These are phyloP conservation scores for Sarcomyxa edulis DNA, from an alignment of 768 basidiomycete genomes.

Conservation along the genomic window DNA sequence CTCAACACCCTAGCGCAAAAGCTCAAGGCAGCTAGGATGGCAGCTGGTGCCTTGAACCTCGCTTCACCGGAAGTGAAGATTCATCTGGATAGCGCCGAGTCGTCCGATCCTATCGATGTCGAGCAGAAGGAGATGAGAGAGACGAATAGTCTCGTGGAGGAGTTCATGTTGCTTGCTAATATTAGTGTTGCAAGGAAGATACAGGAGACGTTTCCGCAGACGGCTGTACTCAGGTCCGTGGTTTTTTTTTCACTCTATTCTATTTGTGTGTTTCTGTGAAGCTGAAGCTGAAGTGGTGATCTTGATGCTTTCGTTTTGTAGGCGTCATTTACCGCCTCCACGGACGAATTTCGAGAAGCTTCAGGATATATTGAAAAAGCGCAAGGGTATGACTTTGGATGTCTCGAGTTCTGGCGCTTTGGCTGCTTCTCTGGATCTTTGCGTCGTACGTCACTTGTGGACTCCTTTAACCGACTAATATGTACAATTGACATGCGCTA, in stretches of 20 bases:
- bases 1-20: conserved; percentile 85
- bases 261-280: not conserved
- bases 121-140: conserved; percentile 91
- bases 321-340: conserved; percentile 90
- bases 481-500: too few species aligned
- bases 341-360: conserved; percentile 92
- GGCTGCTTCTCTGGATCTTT: conserved; percentile 82
- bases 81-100: conserved; percentile 88
- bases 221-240: conserved; percentile 78
- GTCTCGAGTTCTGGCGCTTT: conserved; percentile 89
- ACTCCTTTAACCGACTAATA: not conserved
- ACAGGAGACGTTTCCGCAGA: conserved; percentile 92
- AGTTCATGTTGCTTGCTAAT: conserved; percentile 98
- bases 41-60: conserved; percentile 93
- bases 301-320: conserved; percentile 18
- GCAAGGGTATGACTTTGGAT: conserved; percentile 77
- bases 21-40: conserved; percentile 82
- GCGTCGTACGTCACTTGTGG: conserved; percentile 52
- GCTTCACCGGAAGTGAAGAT: conserved; percentile 99
- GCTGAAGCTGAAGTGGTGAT: not conserved
- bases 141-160: conserved; percentile 96
- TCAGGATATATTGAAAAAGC: conserved; percentile 85
- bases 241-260: not conserved
- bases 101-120: conserved; percentile 93
- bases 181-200: conserved; percentile 90